Conservation (phyloP, 2,329 filamentous ascomycete species). For the Epichloe coenophiala region DNA sequence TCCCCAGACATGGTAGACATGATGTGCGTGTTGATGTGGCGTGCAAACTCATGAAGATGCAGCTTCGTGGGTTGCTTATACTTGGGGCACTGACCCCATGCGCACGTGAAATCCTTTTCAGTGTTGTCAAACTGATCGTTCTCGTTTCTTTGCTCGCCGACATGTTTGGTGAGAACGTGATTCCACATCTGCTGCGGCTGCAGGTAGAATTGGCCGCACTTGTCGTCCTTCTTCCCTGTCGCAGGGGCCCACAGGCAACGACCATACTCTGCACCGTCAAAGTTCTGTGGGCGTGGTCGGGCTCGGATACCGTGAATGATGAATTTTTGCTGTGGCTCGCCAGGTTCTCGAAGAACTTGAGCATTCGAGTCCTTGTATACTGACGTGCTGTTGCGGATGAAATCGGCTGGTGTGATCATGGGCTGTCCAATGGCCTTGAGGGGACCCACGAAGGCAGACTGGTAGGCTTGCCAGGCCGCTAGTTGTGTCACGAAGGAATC, state of each 20-base stretch:
- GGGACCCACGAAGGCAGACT: constrained; percentile 60
- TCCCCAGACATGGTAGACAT: constrained; percentile 21
- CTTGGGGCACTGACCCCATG: constrained; percentile 53
- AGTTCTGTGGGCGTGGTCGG: constrained; percentile 52
- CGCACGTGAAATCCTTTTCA: constrained; percentile 42
- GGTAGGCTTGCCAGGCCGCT: constrained; percentile 92
- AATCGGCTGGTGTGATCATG: constrained; percentile 75
- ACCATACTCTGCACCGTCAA: constrained; percentile 50
- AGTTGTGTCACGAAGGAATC: constrained; percentile 91
- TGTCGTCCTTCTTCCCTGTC: constrained; percentile 24
- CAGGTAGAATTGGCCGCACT: constrained; percentile 49
- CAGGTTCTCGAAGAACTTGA: constrained; percentile 61
- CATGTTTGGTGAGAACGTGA: constrained; percentile 54
- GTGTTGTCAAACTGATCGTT: constrained; percentile 43
- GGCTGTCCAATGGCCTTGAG: constrained; percentile 42
- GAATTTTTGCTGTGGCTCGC: constrained; percentile 61
- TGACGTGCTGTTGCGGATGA: constrained; percentile 90
- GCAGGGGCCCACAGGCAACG: constrained; percentile 50
- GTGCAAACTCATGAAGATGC: constrained; percentile 37
- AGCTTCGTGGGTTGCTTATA: constrained; percentile 33
- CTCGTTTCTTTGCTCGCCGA: constrained; percentile 41
- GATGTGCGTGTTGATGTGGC: constrained; percentile 58
- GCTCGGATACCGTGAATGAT: constrained; percentile 91
- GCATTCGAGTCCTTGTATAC: constrained; percentile 70
- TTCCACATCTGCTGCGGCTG: constrained; percentile 54